Evolutionary conservation across 805 yeast genomes (phyloP).

Genomic region (Metschnikowia matae): DNA sequence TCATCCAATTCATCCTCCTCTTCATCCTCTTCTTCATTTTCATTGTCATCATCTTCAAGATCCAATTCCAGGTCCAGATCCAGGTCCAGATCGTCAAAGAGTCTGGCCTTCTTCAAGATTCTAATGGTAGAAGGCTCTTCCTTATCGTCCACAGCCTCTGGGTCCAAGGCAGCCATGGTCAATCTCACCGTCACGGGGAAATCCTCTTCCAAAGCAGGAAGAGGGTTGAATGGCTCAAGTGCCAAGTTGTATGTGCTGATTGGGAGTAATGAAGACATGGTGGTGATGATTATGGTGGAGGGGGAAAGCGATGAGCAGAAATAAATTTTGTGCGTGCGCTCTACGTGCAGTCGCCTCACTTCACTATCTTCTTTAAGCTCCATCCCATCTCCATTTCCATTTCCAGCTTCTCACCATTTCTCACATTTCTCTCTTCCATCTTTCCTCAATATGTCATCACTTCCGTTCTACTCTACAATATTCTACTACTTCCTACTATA

Average conservation of each 20-base stretch:
- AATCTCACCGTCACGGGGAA: constrained; percentile 86
- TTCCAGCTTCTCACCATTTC: too few relatives aligned
- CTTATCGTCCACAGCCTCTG: constrained; percentile 76
- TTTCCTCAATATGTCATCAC: too few relatives aligned
- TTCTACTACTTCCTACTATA: too few relatives aligned
- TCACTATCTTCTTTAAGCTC: too few relatives aligned
- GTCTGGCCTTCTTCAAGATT: constrained; percentile 67
- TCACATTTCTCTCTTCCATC: too few relatives aligned
- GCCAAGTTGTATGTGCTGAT: constrained; percentile 83
- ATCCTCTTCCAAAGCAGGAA: constrained; percentile 80
- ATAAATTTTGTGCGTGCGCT: constrained; percentile 1
- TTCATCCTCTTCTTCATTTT: constrained; percentile 37
- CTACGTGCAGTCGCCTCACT: background rate
- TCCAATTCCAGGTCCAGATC: constrained; percentile 44
- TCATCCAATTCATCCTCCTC: constrained; percentile 45
- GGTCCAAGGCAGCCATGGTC: constrained; percentile 94
- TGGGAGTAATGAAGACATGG: constrained; percentile 74
- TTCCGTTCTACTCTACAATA: too few relatives aligned
- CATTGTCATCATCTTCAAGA: constrained; percentile 31
- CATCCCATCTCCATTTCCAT: too few relatives aligned
- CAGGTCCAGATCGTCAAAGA: constrained; percentile 35
- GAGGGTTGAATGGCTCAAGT: constrained; percentile 81
- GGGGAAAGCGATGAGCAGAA: background rate
- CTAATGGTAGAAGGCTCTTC: constrained; percentile 85
- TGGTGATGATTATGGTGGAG: constrained; percentile 2